phyloP scores from a whole-genome alignment of 306 rosid species.

The Fragaria iinumae region DNA sequence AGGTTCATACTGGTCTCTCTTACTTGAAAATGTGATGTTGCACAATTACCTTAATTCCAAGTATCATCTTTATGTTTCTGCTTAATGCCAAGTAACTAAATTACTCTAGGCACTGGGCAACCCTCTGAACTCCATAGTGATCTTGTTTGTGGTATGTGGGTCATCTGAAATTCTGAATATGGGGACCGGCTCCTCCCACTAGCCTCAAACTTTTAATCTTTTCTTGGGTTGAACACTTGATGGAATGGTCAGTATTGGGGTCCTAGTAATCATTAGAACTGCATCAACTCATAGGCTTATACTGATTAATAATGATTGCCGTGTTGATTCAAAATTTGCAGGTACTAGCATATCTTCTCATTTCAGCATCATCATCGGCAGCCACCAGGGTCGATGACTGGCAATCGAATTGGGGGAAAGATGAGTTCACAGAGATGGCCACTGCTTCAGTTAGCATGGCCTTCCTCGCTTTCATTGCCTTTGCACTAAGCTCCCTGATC shows the following conservation, averaged over 20 bases:
- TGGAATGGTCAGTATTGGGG: background rate
- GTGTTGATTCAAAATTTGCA: constrained; percentile 27
- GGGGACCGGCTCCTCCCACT: background rate
- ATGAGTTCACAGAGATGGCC: constrained; percentile 89
- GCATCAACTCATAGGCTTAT: background rate
- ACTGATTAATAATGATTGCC: constrained; percentile 6
- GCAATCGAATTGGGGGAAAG: constrained; percentile 98
- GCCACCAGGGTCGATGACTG: constrained; percentile 91
- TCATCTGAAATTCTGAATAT: background rate
- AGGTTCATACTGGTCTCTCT: background rate
- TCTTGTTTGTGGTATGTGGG: background rate
- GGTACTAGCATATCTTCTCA: constrained; percentile 89
- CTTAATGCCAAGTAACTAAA: background rate
- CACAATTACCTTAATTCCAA: background rate
- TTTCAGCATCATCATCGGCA: constrained; percentile 90
- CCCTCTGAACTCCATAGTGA: background rate
- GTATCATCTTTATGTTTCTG: background rate
- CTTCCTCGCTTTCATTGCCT: constrained; percentile 84
- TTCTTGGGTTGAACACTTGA: background rate
- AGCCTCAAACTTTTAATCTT: background rate
- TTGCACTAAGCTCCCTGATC: constrained; percentile 81
- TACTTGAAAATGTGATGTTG: background rate
- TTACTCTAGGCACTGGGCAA: background rate
- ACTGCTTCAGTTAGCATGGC: constrained; percentile 83
- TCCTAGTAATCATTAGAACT: background rate